Evolutionary conservation across 352 stramenopile genomes (phyloP).

Genomic region (Globisporangium spinosum): DNA sequence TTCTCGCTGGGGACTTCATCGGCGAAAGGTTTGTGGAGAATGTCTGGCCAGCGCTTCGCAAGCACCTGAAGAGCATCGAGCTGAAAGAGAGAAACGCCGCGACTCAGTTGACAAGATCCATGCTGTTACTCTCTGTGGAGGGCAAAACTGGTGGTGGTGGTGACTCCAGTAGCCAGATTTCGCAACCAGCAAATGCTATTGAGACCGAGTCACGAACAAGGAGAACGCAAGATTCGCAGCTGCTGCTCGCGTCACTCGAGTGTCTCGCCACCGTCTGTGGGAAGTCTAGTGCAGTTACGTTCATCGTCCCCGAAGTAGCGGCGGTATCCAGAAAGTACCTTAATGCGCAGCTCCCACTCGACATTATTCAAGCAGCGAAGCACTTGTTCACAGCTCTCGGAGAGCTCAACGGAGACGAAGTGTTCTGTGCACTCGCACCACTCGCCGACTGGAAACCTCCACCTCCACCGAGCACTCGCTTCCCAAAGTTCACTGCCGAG

Average conservation of each 20-base stretch:
- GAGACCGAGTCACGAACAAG: slow-evolving; percentile 22
- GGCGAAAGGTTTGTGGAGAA: slow-evolving; percentile 75
- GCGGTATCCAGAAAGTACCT: slow-evolving; percentile 45
- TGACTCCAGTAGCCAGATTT: neutral
- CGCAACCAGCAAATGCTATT: neutral
- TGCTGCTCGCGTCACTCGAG: slow-evolving; percentile 52
- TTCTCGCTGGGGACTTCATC: slow-evolving; percentile 72
- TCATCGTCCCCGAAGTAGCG: slow-evolving; percentile 58
- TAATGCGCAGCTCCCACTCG: slow-evolving; percentile 24
- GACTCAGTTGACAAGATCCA: slow-evolving; percentile 54
- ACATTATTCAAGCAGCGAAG: slow-evolving; percentile 36
- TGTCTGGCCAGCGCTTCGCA: slow-evolving; percentile 61
- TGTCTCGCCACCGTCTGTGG: slow-evolving; percentile 49
- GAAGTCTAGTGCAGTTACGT: slow-evolving; percentile 41
- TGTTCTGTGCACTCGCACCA: slow-evolving; percentile 55
- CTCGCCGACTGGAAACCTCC: slow-evolving; percentile 51
- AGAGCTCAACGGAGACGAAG: slow-evolving; percentile 64
- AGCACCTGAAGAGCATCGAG: slow-evolving; percentile 38
- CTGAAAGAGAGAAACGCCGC: slow-evolving; percentile 22
- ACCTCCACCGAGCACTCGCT: slow-evolving; percentile 37
- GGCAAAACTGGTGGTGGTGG: neutral
- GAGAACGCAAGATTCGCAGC: slow-evolving; percentile 46
- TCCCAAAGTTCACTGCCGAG: slow-evolving; percentile 31
- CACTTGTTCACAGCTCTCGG: slow-evolving; percentile 44
- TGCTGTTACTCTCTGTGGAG: slow-evolving; percentile 41